These are phyloP conservation scores for Silene latifolia DNA, from an alignment of 148 eudicot genomes.

Conservation along the genomic window DNA sequence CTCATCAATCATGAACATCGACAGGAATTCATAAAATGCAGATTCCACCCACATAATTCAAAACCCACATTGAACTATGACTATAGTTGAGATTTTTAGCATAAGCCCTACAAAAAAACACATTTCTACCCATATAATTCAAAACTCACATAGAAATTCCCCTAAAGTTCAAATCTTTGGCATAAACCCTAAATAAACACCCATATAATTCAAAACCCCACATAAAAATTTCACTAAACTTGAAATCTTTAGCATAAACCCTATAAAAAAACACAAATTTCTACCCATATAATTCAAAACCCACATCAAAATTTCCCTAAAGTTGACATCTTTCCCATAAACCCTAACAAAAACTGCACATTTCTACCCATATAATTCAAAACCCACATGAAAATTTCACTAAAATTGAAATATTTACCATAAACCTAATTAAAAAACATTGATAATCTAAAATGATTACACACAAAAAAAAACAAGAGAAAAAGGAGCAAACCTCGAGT, in stretches of 20 bases:
- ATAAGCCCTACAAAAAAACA: not conserved
- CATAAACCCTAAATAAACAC: too few species aligned
- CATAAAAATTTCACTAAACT: not conserved
- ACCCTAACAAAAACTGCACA: too few species aligned
- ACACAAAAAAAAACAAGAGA: not conserved
- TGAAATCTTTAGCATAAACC: not conserved
- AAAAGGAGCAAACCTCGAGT: slow-evolving; percentile 44
- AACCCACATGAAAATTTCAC: too few species aligned
- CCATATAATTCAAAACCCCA: not conserved
- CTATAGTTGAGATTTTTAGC: not conserved
- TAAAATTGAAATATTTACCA: too few species aligned
- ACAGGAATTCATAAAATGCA: not conserved
- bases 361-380: too few species aligned
- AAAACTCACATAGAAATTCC: too few species aligned
- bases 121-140: not conserved
- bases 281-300: not conserved
- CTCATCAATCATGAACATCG: not conserved
- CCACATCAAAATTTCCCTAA: not conserved
- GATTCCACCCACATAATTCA: not conserved
- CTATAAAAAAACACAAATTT: not conserved
- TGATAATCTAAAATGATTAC: not conserved
- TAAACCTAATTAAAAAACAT: not conserved
- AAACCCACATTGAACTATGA: not conserved
- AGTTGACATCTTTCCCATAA: too few species aligned
- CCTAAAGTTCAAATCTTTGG: too few species aligned